Evolutionary conservation across 2,329 filamentous ascomycete species (phyloP).

Genomic region (Aspergillus piperis): DNA sequence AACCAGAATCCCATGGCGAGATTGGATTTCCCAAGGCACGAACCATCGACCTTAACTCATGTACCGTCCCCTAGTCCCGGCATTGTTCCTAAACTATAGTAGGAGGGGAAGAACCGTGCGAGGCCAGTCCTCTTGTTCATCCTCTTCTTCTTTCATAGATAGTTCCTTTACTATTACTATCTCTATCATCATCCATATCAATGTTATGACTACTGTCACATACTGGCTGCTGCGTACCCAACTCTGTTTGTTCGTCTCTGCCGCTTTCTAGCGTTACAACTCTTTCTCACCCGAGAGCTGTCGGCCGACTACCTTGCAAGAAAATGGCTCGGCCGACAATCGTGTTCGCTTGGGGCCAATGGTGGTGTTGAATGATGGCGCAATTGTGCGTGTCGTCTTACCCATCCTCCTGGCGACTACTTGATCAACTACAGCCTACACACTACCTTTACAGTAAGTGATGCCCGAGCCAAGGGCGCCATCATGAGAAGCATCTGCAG

Average conservation of each 20-base stretch:
- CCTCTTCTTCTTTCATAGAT: background rate
- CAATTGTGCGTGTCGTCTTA: conserved; percentile 28
- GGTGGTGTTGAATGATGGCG: conserved; percentile 31
- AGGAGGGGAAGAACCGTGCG: background rate
- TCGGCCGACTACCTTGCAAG: conserved; percentile 27
- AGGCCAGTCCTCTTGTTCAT: background rate
- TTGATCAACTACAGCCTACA: background rate
- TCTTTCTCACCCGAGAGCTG: conserved; percentile 14
- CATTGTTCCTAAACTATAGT: background rate
- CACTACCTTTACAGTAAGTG: background rate
- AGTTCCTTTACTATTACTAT: too few relatives aligned
- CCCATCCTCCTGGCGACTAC: background rate
- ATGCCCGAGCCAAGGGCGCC: background rate
- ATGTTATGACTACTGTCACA: too few relatives aligned
- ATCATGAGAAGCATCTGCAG: background rate
- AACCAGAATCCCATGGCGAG: background rate
- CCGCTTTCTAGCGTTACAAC: background rate
- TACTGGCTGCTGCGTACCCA: background rate
- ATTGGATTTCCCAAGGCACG: background rate
- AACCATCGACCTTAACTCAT: background rate
- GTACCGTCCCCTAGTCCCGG: background rate
- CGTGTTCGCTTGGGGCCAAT: conserved; percentile 28
- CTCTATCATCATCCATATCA: background rate
- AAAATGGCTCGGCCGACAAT: conserved; percentile 28
- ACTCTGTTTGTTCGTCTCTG: background rate